phyloP scores from a whole-genome alignment of 1,284 basidiomycete species.

The Ustilago crameri region DNA sequence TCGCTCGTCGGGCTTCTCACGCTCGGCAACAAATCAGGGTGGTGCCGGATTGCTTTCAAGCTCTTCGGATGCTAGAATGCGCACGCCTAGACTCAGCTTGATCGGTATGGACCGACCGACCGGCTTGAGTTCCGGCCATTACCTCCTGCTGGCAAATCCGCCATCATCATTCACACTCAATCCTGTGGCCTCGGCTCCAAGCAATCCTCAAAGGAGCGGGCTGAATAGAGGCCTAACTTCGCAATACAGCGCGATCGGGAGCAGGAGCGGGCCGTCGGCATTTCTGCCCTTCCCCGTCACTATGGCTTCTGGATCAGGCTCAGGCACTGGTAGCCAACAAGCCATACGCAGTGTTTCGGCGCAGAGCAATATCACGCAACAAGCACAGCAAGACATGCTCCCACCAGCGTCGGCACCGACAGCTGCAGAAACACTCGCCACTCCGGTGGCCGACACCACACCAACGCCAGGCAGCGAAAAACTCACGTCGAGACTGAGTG shows the following conservation, averaged over 20 bases:
- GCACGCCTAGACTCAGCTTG: conserved; percentile 39
- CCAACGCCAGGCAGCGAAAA: not conserved
- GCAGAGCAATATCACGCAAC: not conserved
- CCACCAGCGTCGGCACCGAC: conserved; percentile 12
- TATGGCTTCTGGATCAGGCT: not conserved
- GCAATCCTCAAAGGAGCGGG: not conserved
- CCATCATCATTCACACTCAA: conserved; percentile 27
- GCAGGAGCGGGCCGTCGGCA: conserved; percentile 1
- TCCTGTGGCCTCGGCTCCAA: conserved; percentile 3
- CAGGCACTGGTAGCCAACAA: not conserved
- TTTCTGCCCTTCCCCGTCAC: conserved; percentile 26
- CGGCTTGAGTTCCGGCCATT: conserved; percentile 40
- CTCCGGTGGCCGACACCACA: conserved; percentile 16
- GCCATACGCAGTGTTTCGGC: not conserved
- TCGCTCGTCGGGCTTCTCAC: conserved; percentile 18
- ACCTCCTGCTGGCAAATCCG: conserved; percentile 35
- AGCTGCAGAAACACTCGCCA: conserved; percentile 29
- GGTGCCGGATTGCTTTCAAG: conserved; percentile 8
- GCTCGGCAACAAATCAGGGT: conserved; percentile 24
- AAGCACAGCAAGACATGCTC: not conserved
- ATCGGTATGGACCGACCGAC: conserved; percentile 41
- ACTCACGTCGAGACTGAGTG: conserved; percentile 8
- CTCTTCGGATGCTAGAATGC: conserved; percentile 6
- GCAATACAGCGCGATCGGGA: conserved; percentile 17
- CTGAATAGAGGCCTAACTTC: conserved; percentile 1